Conservation (phyloP, 768 basidiomycete species). For the Cystobasidium tubakii region DNA sequence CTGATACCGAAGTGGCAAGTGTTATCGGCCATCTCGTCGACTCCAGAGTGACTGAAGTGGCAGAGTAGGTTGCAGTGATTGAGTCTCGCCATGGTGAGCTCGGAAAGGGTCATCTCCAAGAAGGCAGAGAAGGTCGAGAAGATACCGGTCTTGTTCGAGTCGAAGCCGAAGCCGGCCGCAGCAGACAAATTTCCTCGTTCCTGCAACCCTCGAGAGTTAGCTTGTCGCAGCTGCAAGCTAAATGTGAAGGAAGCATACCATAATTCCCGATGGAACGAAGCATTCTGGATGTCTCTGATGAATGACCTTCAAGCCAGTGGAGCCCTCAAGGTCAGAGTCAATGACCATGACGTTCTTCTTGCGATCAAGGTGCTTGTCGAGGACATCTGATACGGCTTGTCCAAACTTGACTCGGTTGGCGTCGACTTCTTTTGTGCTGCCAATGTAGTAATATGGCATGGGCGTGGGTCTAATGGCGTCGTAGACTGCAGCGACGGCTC, state of each 20-base stretch:
- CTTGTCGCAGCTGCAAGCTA: neutral
- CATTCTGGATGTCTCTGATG: constrained; percentile 83
- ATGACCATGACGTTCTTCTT: constrained; percentile 78
- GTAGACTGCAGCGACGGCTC: constrained; percentile 56
- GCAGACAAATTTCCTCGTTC: constrained; percentile 77
- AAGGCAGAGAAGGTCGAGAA: constrained; percentile 77
- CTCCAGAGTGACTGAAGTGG: constrained; percentile 82
- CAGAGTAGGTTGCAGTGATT: constrained; percentile 80
- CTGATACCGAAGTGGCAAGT: constrained; percentile 66
- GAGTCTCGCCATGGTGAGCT: constrained; percentile 85
- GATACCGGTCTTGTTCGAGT: constrained; percentile 66
- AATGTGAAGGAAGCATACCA: constrained; percentile 1
- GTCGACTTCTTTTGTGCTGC: constrained; percentile 66
- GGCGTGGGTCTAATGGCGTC: constrained; percentile 60
- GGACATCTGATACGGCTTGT: constrained; percentile 70
- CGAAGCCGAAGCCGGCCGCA: constrained; percentile 77
- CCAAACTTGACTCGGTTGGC: constrained; percentile 80
- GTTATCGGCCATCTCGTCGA: constrained; percentile 51
- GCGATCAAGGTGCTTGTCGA: constrained; percentile 67
- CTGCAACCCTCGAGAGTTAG: constrained; percentile 54
- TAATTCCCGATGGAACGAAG: constrained; percentile 71
- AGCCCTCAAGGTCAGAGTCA: constrained; percentile 81
- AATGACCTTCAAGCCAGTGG: constrained; percentile 78
- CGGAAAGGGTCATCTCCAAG: constrained; percentile 82
- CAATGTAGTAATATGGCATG: constrained; percentile 61